Evolutionary conservation across 2,329 filamentous ascomycete genomes (phyloP).

Genomic region (Aspergillus aculeatinus): DNA sequence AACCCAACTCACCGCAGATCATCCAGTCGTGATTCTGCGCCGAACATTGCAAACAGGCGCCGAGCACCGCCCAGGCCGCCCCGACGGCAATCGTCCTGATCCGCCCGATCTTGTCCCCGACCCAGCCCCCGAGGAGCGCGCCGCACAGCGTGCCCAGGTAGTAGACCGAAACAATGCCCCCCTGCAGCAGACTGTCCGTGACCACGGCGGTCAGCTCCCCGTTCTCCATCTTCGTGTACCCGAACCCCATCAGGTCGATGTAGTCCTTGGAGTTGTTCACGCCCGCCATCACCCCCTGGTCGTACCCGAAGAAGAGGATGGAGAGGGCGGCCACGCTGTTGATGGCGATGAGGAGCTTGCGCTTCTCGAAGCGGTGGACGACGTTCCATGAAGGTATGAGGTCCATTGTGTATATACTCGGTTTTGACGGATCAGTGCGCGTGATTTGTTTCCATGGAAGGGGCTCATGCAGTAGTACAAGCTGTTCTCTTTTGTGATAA

Average conservation of each 20-base stretch:
- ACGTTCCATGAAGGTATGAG: slow-evolving; percentile 48
- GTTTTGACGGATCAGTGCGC: neutral
- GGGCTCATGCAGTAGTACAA: too few species aligned
- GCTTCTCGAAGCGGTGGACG: slow-evolving; percentile 57
- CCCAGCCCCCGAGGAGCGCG: slow-evolving; percentile 61
- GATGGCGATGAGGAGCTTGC: slow-evolving; percentile 58
- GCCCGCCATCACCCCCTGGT: slow-evolving; percentile 57
- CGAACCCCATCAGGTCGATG: slow-evolving; percentile 64
- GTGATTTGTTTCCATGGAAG: too few species aligned
- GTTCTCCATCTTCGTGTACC: slow-evolving; percentile 54
- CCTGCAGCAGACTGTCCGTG: slow-evolving; percentile 60
- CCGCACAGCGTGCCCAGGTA: slow-evolving; percentile 65
- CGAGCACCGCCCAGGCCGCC: slow-evolving; percentile 58
- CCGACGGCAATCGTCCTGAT: slow-evolving; percentile 64
- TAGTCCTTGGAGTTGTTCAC: slow-evolving; percentile 67
- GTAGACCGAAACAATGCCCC: slow-evolving; percentile 60
- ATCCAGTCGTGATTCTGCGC: slow-evolving; percentile 68
- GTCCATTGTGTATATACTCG: slow-evolving; percentile 30
- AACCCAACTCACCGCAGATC: slow-evolving; percentile 56
- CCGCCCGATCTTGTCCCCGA: slow-evolving; percentile 62
- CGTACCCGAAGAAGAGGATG: slow-evolving; percentile 68
- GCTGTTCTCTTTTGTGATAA: too few species aligned
- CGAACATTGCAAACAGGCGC: slow-evolving; percentile 64
- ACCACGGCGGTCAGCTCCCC: slow-evolving; percentile 52
- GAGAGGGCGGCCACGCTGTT: slow-evolving; percentile 64